These are phyloP conservation scores for Diaporthe vexans DNA, from an alignment of 2,329 filamentous ascomycete genomes.

Conservation along the genomic window DNA sequence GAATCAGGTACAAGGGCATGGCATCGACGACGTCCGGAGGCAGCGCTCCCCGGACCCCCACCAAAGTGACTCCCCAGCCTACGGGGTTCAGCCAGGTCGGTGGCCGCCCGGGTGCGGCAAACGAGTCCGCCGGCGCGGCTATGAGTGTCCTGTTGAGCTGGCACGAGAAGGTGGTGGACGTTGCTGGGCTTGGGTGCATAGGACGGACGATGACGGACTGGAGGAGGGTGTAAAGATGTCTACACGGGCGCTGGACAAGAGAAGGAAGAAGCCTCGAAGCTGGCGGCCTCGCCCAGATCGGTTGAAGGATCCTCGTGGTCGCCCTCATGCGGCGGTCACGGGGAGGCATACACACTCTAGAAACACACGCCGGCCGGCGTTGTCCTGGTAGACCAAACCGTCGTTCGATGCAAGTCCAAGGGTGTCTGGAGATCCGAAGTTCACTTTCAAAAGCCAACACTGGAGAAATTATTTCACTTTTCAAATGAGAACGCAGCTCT, in stretches of 20 bases:
- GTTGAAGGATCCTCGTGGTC: background rate
- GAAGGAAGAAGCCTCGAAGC: background rate
- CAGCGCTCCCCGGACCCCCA: conserved; percentile 62
- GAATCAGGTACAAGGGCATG: conserved; percentile 90
- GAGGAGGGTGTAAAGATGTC: conserved; percentile 78
- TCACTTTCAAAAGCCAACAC: too few relatives aligned
- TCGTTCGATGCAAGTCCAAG: background rate
- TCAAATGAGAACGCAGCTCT: background rate
- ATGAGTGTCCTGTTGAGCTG: conserved; percentile 99
- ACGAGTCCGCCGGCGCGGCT: conserved; percentile 82
- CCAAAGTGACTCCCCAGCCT: conserved; percentile 76
- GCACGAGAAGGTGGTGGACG: conserved; percentile 98
- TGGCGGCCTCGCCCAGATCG: background rate
- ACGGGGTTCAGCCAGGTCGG: conserved; percentile 91
- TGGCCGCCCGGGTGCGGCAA: conserved; percentile 64
- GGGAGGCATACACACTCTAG: conserved; percentile 8
- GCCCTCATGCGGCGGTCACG: background rate
- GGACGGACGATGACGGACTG: conserved; percentile 97
- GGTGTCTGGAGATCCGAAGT: background rate
- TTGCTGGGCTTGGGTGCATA: conserved; percentile 91
- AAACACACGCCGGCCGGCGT: background rate
- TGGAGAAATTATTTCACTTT: background rate
- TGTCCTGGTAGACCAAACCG: background rate
- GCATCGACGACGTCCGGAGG: conserved; percentile 53
- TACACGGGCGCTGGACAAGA: background rate